A percentile compares a stretch with the other conserved stretches of the same genome.
Evolutionary conservation across 2,329 filamentous ascomycete genomes (phyloP).

Genomic region (Pestalotiopsis sp.): DNA sequence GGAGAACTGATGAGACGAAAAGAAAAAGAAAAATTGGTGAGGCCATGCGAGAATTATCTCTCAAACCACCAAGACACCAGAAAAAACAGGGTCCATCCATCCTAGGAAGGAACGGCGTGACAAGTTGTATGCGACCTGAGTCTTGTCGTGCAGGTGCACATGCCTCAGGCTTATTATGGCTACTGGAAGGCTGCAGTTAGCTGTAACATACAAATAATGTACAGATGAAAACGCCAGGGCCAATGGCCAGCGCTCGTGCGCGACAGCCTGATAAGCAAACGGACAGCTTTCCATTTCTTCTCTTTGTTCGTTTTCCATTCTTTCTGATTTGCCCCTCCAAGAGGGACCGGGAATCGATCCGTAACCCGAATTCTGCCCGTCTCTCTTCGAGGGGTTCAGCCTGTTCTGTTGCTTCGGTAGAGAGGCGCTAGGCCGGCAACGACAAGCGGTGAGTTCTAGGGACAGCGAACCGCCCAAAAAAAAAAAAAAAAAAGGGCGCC

Average conservation of each 20-base stretch:
- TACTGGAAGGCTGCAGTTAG: neutral
- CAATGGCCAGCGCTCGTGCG: neutral
- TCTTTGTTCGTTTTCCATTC: neutral
- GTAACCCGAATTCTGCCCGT: slow-evolving; percentile 2
- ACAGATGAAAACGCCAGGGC: neutral
- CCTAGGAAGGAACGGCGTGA: neutral
- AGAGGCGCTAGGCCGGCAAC: slow-evolving; percentile 1
- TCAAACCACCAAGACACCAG: neutral
- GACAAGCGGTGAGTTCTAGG: slow-evolving; percentile 4
- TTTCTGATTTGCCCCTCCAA: neutral
- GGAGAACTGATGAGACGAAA: neutral
- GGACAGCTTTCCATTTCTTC: neutral
- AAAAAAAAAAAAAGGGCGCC: no score
- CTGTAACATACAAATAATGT: neutral
- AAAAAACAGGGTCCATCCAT: neutral
- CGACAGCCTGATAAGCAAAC: neutral
- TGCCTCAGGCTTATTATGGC: neutral
- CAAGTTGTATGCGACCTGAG: neutral
- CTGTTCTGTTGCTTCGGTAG: neutral
- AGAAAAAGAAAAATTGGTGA: neutral
- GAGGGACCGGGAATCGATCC: neutral
- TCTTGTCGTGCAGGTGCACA: neutral
- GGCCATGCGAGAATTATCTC: neutral
- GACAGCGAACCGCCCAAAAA: neutral
- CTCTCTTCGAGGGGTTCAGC: neutral